Conservation (phyloP, 441 rosid genomes). For the Erodium moschatum region DNA sequence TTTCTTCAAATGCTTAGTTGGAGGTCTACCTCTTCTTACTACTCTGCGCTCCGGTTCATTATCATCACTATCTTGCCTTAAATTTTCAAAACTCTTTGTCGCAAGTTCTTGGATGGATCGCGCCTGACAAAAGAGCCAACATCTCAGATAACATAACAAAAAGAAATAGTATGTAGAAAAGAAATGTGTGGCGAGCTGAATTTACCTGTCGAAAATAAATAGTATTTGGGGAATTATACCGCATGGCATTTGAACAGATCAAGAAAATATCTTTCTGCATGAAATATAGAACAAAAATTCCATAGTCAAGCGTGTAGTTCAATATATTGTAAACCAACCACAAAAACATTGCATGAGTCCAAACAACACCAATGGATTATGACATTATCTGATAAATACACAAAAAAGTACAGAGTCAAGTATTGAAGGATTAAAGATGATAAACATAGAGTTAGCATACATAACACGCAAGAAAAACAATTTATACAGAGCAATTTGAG, state of each 20-base stretch:
- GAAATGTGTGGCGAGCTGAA: constrained; percentile 7
- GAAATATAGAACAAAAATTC: neutral
- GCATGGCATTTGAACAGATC: constrained; percentile 88
- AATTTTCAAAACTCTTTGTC: constrained; percentile 58
- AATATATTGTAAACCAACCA: neutral
- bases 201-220: constrained; percentile 69
- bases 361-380: neutral
- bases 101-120: constrained; percentile 73
- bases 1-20: constrained; percentile 44
- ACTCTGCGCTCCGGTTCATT: constrained; percentile 29
- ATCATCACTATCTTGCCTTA: constrained; percentile 35
- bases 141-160: neutral
- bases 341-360: neutral
- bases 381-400: neutral
- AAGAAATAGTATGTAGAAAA: neutral
- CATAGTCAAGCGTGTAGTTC: neutral
- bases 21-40: constrained; percentile 46
- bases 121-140: constrained; percentile 43
- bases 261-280: constrained; percentile 72
- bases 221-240: constrained; percentile 70
- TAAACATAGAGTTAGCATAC: neutral
- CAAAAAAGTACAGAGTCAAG: no score
- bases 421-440: no score
- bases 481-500: neutral
- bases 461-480: neutral